Evolutionary conservation across 2,329 filamentous ascomycete species (phyloP), one percentile per base, ranked within the genome.

Genomic region (Colletotrichum euphorbiae): DNA sequence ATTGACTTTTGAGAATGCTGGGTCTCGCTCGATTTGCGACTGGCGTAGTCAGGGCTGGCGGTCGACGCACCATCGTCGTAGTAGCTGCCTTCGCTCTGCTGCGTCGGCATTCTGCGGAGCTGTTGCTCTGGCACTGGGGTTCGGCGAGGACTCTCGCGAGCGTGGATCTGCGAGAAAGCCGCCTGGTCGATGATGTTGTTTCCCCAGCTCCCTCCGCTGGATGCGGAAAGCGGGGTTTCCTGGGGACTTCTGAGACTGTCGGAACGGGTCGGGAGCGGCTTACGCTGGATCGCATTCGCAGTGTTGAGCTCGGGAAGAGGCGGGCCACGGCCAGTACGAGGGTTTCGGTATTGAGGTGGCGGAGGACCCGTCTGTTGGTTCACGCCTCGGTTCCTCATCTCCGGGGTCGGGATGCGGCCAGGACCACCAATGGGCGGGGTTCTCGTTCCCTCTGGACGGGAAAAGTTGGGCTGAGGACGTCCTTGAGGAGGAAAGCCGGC

Each of bases 41-140:
- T 96, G 6, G 92, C 91, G 79, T 95, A 95, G 76, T 95, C 92
- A 0, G 92, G 92, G 28, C 90, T 91, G 12, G 84, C 83, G 5
- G 87, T 87, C 7, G 90, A 90, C 52, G 88, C 89, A 38, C 85
- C 84, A 69, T 92, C 90, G 67, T 92, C 90, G 67, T 87, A 84
- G 46, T 82, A 73, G 69, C 80, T 86, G 71, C 83, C 86, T 55
- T 77, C 75, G 1, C 80, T 82, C 58, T 78, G 75, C 33, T 80
- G 78, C 8, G 66, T 68, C 7, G 50, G 40, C 24, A 33, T 40
- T 21, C 82, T 81, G 31, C 75, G 61, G 4, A 76, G 68, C 9
- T 72, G 73, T 21, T 62, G 62, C 33, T 75, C 73, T 24, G 74
- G 69, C 4, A 68, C 52, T 21, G 63, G 70, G 11, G 69, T 67